Conservation (phyloP, 2,329 filamentous ascomycete species). For the Sporothrix globosa region DNA sequence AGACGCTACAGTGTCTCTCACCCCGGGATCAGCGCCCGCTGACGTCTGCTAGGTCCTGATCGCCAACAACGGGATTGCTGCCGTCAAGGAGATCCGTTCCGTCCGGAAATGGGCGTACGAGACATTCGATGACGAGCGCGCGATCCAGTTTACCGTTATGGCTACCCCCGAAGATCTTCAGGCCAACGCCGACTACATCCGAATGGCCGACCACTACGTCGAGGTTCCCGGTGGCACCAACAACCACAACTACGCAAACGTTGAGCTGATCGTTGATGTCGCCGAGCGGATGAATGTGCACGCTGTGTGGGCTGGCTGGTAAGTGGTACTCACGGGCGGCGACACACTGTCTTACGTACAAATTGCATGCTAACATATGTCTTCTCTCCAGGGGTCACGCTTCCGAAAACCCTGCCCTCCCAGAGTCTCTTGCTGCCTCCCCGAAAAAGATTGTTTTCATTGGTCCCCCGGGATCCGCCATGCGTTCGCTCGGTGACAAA, state of each 20-base stretch:
- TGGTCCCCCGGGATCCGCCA: slow-evolving; percentile 93
- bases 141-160: slow-evolving; percentile 99
- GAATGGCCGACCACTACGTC: slow-evolving; percentile 99
- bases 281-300: slow-evolving; percentile 98
- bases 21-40: neutral
- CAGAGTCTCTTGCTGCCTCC: slow-evolving; percentile 92
- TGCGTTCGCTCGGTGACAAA: slow-evolving; percentile 99
- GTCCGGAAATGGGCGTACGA: slow-evolving; percentile 99
- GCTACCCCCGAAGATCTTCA: slow-evolving; percentile 96
- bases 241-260: slow-evolving; percentile 99
- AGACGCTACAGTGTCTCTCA: too few relatives aligned
- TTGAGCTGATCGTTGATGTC: slow-evolving; percentile 97
- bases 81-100: slow-evolving; percentile 98
- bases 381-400: slow-evolving; percentile 75
- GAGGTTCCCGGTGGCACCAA: slow-evolving; percentile 98
- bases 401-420: slow-evolving; percentile 96
- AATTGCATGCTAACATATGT: neutral
- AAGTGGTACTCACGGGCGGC: slow-evolving; percentile 45
- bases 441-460: slow-evolving; percentile 99
- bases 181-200: slow-evolving; percentile 98
- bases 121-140: slow-evolving; percentile 96
- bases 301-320: slow-evolving; percentile 99
- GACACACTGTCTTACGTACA: too few relatives aligned
- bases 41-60: slow-evolving; percentile 75
- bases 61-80: slow-evolving; percentile 99